Evolutionary conservation across 1,284 basidiomycete genomes (phyloP).

Genomic region (Athelia psychrophila): DNA sequence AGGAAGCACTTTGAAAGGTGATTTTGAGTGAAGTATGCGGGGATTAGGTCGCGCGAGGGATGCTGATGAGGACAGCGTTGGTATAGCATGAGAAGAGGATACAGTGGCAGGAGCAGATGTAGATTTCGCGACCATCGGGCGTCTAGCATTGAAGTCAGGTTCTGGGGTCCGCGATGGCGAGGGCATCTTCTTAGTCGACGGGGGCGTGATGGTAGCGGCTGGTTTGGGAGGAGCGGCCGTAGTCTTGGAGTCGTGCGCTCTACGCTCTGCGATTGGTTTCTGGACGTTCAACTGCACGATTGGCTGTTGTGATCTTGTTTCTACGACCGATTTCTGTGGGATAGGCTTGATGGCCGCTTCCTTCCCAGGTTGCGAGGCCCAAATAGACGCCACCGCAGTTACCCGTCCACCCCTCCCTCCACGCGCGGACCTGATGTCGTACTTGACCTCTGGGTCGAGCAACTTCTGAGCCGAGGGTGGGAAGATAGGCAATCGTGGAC

Average conservation of each 20-base stretch:
- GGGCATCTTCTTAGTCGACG: slow-evolving; percentile 5
- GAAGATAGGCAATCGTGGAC: slow-evolving; percentile 26
- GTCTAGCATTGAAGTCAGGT: not conserved
- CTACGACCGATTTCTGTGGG: no score
- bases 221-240: slow-evolving; percentile 7
- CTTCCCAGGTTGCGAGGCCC: slow-evolving; percentile 43
- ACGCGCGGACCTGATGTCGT: slow-evolving; percentile 73
- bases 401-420: slow-evolving; percentile 78
- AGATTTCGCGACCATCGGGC: slow-evolving; percentile 39
- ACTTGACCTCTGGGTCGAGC: slow-evolving; percentile 52
- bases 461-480: slow-evolving; percentile 22
- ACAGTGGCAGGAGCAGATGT: slow-evolving; percentile 61
- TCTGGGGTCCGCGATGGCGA: not conserved
- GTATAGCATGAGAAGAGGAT: slow-evolving; percentile 66
- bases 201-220: not conserved
- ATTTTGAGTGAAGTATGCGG: slow-evolving; percentile 14
- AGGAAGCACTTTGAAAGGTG: slow-evolving; percentile 22
- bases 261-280: slow-evolving; percentile 1
- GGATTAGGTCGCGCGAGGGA: slow-evolving; percentile 56
- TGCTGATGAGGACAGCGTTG: slow-evolving; percentile 69
- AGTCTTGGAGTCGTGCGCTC: slow-evolving; percentile 15
- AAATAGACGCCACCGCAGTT: slow-evolving; percentile 68
- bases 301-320: no score
- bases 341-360: not conserved
- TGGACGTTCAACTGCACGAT: not conserved